Conservation (phyloP, 2,329 filamentous ascomycete species). For the Apiospora rasikravindrae region DNA sequence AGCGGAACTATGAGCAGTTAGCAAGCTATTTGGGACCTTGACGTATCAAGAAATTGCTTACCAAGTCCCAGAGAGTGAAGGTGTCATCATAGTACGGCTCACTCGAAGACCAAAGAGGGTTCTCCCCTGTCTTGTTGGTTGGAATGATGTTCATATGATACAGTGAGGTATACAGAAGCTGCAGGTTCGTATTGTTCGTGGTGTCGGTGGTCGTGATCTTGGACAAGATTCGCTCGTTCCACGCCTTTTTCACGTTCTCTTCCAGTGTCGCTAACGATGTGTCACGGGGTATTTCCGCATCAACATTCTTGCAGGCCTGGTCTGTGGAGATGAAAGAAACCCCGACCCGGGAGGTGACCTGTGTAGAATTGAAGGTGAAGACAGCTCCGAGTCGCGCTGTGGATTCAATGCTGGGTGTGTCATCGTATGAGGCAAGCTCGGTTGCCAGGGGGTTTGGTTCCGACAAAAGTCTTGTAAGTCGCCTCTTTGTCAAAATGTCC, state of each 20-base stretch:
- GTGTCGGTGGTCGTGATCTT: constrained; percentile 67
- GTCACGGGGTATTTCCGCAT: constrained; percentile 58
- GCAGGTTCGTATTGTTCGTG: constrained; percentile 56
- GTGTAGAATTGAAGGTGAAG: constrained; percentile 56
- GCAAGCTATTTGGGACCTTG: background rate
- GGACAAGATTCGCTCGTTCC: constrained; percentile 66
- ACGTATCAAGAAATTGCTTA: constrained; percentile 31
- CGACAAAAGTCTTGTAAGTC: constrained; percentile 51
- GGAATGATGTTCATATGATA: constrained; percentile 75
- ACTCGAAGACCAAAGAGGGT: constrained; percentile 65
- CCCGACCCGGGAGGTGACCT: constrained; percentile 64
- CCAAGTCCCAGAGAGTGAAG: constrained; percentile 69
- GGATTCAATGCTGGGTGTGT: constrained; percentile 20
- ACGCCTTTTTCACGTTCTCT: constrained; percentile 53
- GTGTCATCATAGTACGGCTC: constrained; percentile 77
- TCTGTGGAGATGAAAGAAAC: constrained; percentile 70
- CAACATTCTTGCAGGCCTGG: constrained; percentile 64
- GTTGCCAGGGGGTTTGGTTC: constrained; percentile 38
- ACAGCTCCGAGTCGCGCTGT: constrained; percentile 52
- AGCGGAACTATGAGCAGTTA: constrained; percentile 56
- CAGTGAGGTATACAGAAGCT: constrained; percentile 69
- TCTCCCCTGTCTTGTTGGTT: constrained; percentile 74
- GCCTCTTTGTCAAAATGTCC: constrained; percentile 60
- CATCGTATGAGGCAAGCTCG: constrained; percentile 39
- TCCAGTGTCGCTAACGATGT: constrained; percentile 51